Evolutionary conservation across 2,329 filamentous ascomycete genomes (phyloP).

Genomic region (Arachnopeziza araneosa): DNA sequence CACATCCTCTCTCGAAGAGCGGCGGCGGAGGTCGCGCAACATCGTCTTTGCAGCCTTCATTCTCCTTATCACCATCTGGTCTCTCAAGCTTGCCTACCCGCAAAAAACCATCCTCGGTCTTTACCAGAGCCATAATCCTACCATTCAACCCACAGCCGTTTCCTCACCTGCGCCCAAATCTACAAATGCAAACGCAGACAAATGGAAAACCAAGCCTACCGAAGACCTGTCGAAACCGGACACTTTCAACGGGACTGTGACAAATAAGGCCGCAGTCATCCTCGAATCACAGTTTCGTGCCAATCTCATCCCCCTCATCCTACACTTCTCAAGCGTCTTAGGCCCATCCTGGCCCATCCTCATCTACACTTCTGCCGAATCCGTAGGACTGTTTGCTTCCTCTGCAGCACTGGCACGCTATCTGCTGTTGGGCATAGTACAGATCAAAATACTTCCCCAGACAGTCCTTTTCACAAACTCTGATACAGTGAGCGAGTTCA

Average conservation of each 20-base stretch:
- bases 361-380: slow-evolving; percentile 36
- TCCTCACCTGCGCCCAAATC: neutral
- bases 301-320: slow-evolving; percentile 34
- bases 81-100: slow-evolving; percentile 21
- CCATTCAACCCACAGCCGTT: neutral
- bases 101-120: slow-evolving; percentile 16
- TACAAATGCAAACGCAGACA: neutral
- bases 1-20: slow-evolving; percentile 15
- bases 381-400: slow-evolving; percentile 23
- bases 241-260: slow-evolving; percentile 18
- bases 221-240: neutral
- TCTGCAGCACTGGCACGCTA: slow-evolving; percentile 35
- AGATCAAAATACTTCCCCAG: slow-evolving; percentile 36
- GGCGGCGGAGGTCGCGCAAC: slow-evolving; percentile 21
- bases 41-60: slow-evolving; percentile 21
- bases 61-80: slow-evolving; percentile 23
- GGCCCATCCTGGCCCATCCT: slow-evolving; percentile 41
- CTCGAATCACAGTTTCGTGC: slow-evolving; percentile 33
- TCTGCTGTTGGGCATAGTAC: slow-evolving; percentile 31
- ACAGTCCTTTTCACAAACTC: slow-evolving; percentile 31
- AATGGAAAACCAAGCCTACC: neutral
- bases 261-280: slow-evolving; percentile 33
- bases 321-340: slow-evolving; percentile 36
- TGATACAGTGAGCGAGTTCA: slow-evolving; percentile 25
- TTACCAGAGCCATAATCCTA: slow-evolving; percentile 10